These are phyloP conservation scores for Firmiana major DNA, from an alignment of 345 rosid species.

Conservation along the genomic window DNA sequence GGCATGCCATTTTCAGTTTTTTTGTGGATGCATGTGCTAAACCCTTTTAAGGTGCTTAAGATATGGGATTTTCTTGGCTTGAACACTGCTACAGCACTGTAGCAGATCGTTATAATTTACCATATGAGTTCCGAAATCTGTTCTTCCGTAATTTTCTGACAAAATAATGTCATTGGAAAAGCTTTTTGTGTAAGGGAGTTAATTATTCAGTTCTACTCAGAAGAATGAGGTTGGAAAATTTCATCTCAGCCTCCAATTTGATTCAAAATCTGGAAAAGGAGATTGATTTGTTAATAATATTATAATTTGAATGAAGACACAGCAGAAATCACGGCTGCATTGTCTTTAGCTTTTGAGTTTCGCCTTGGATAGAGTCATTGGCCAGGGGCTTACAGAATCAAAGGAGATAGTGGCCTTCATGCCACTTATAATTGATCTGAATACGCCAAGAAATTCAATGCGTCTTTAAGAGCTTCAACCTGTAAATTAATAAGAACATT, in stretches of 20 bases:
- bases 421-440: not conserved
- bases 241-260: not conserved
- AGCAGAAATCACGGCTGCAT: not conserved
- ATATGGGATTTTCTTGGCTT: not conserved
- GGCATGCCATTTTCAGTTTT: not conserved
- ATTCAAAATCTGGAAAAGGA: not conserved
- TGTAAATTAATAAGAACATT: not conserved
- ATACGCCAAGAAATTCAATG: not conserved
- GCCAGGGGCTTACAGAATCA: not conserved
- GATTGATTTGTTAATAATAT: not conserved
- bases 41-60: not conserved
- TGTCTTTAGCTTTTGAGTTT: not conserved
- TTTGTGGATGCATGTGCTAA: not conserved
- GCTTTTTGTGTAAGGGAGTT: no score
- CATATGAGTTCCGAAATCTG: not conserved
- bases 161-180: not conserved
- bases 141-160: not conserved
- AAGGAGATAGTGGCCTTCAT: slow-evolving; percentile 11
- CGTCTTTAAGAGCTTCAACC: not conserved
- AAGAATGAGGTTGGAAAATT: not conserved
- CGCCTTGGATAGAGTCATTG: not conserved
- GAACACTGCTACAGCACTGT: not conserved
- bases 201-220: not conserved
- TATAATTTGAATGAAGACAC: not conserved
- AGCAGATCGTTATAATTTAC: not conserved